Conservation (phyloP, 148 eudicot species). For the Nepenthes mirabilis region DNA sequence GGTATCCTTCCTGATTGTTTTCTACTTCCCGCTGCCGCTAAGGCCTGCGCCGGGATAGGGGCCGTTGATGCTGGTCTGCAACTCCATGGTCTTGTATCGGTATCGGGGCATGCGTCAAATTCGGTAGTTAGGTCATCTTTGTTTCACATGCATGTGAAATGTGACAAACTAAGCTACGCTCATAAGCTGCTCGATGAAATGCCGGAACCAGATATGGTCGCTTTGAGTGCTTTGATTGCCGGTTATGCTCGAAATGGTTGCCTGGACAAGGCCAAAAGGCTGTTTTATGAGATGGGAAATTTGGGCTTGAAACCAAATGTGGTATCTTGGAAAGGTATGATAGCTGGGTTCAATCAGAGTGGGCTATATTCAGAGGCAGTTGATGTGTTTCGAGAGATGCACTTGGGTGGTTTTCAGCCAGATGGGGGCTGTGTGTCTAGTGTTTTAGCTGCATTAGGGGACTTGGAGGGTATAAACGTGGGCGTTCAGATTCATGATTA, state of each 20-base stretch:
- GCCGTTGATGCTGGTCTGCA: slow-evolving; percentile 27
- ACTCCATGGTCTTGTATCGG: slow-evolving; percentile 43
- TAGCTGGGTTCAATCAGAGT: slow-evolving; percentile 57
- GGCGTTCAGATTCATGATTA: slow-evolving; percentile 53
- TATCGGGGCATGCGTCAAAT: slow-evolving; percentile 36
- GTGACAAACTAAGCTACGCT: slow-evolving; percentile 31
- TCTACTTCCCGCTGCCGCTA: slow-evolving; percentile 44
- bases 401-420: slow-evolving; percentile 29
- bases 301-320: slow-evolving; percentile 48
- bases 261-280: slow-evolving; percentile 31
- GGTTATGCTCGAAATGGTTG: slow-evolving; percentile 75
- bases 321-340: slow-evolving; percentile 73
- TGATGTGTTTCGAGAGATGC: slow-evolving; percentile 32
- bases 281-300: slow-evolving; percentile 37
- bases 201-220: slow-evolving; percentile 47
- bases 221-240: slow-evolving; percentile 65
- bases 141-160: slow-evolving; percentile 64
- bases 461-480: slow-evolving; percentile 22
- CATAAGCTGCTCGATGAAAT: slow-evolving; percentile 50
- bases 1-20: slow-evolving; percentile 40
- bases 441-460: slow-evolving; percentile 51
- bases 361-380: slow-evolving; percentile 38
- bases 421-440: slow-evolving; percentile 58
- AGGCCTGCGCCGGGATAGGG: slow-evolving; percentile 51
- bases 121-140: slow-evolving; percentile 58